These are phyloP conservation scores for Penicillium ucsense DNA, from an alignment of 495 filamentous ascomycete genomes.

Conservation along the genomic window DNA sequence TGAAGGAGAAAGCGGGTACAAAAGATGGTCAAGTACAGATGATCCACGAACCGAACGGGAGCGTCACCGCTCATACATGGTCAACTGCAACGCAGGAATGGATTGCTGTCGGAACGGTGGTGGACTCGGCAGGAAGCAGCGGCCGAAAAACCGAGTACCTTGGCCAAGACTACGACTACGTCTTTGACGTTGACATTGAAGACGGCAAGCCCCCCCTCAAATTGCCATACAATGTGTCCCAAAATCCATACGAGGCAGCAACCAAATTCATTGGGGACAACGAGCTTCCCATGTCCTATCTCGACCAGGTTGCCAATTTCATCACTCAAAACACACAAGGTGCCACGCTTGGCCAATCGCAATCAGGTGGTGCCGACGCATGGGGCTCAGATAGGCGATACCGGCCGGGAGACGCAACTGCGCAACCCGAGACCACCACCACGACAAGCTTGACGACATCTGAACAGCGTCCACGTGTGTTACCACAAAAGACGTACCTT, in stretches of 20 bases:
- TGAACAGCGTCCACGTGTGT: constrained; percentile 45
- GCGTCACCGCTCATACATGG: constrained; percentile 75
- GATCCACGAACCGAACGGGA: constrained; percentile 71
- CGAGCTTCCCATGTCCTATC: constrained; percentile 77
- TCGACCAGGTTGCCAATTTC: constrained; percentile 91
- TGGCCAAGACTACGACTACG: constrained; percentile 91
- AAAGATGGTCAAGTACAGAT: constrained; percentile 93
- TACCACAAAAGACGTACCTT: constrained; percentile 84
- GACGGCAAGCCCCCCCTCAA: constrained; percentile 92
- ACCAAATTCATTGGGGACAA: constrained; percentile 88
- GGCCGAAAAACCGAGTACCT: constrained; percentile 62
- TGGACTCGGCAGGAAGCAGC: constrained; percentile 77
- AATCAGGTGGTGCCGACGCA: constrained; percentile 50
- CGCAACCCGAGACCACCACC: constrained; percentile 19
- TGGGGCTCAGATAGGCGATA: constrained; percentile 73
- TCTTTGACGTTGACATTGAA: constrained; percentile 96
- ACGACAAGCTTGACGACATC: constrained; percentile 14
- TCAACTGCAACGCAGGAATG: constrained; percentile 57
- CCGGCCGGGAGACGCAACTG: constrained; percentile 53
- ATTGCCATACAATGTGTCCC: constrained; percentile 81
- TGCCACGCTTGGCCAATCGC: constrained; percentile 58
- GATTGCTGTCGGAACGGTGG: constrained; percentile 86
- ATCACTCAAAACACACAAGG: constrained; percentile 85
- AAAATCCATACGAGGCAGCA: constrained; percentile 89
- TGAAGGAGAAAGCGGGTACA: constrained; percentile 66